Evolutionary conservation across 2,329 filamentous ascomycete genomes (phyloP), one percentile per base, ranked within the genome.

Genomic region (Cryoendolithus antarcticus): DNA sequence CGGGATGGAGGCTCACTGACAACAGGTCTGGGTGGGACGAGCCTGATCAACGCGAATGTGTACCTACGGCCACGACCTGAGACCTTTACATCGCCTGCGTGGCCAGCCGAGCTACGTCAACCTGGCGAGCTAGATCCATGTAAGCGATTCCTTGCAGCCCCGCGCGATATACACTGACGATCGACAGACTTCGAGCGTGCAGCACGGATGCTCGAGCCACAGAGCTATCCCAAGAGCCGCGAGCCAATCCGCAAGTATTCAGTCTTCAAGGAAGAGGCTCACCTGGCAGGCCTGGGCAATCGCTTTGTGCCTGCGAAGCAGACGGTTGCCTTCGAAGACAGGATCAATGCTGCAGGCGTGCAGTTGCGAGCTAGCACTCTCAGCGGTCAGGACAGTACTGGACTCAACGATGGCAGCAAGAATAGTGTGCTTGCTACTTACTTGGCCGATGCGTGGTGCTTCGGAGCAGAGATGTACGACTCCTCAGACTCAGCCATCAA

Each of bases 371-470:
- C 70, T 0, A 79, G 74, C 1, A 67, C 69, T 0, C 60, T 77
- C 13, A 74, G 73, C 0, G 77, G 77, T 1, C 74, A 78, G 55
- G 78, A 82, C 47, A 59, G 57, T 30, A 80, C 76, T 0, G 78
- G 77, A 1, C 48, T 79, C 42, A 82, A 82, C 47, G 78, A 82
- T 53, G 75, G 75, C 2, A 80, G 74, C 24, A 82, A 81, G 57
- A 80, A 70, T 11, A 77, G 72, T 8, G 80, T 74, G 0, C 62
- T 77, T 1, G 74, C 79, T 30, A 82, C 77, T 0, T 82, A 82
- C 49, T 61, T 82, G 6, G 68, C 74, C 6, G 78, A 82, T 54
- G 77, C 79, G 2, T 82, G 77, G 77, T 79, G 80, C 49, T 79
- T 76, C 75, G 79, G 77, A 6, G 75, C 78, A 9, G 77, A 82